Base-by-base conservation (phyloP, 2,329 filamentous ascomycete species). In the Aureobasidium sp. region DNA sequence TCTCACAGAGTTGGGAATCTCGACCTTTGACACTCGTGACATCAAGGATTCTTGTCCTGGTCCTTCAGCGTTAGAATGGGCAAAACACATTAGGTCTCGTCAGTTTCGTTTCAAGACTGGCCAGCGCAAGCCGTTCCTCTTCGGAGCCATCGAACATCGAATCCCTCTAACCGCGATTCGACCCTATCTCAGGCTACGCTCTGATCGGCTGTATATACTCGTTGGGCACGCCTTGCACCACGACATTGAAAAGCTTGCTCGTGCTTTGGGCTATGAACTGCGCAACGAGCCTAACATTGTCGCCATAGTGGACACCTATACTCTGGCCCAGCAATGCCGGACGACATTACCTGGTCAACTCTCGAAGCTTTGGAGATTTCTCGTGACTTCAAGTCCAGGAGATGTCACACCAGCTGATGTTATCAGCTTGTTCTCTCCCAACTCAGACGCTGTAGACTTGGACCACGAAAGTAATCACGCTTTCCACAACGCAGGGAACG, bases 1-100 rank as follows among this genome's bases (percentile, higher is more conserved):
- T 14, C 81, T 97, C 64, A 95, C 92, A 0, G 94, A 99, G 73
- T 79, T 99, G 40, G 94, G 94, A 0, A 79, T 97, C 45, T 87
- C 90, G 1, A 86, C 86, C 2, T 78, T 97, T 0, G 91, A 97
- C 71, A 91, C 88, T 0, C 71, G 76, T 22, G 79, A 83, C 52
- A 73, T 91, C 31, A 68, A 74, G 0, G 75, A 72, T 7, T 63
- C 85, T 0, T 69, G 82, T 0, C 88, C 89, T 2, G 89, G 89
- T 0, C 68, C 76, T 3, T 73, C 77, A 29, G 90, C 86, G 2
- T 67, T 76, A 42, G 79, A 84, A 39, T 97, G 92, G 91, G 82
- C 84, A 65, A 68, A 76, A 0, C 73, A 80, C 52, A 88, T 97
- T 65, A 77, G 82, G 33, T 84, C 83, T 14, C 82, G 87, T 27